These are phyloP conservation scores for Plenodomus lindquistii DNA, from an alignment of 2,329 filamentous ascomycete genomes.

Conservation along the genomic window DNA sequence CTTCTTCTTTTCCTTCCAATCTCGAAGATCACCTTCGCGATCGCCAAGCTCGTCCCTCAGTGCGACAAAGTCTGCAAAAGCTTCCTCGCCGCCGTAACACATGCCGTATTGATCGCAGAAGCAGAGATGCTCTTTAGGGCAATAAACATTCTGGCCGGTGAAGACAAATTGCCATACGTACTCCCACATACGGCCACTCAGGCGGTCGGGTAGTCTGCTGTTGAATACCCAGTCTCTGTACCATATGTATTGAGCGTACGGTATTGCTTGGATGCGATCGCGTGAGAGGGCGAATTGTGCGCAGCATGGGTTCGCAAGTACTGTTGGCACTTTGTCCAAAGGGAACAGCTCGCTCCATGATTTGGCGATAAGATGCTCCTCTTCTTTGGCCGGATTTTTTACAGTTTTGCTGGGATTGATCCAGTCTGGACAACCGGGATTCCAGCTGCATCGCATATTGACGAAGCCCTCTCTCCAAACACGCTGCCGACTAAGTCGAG, in stretches of 20 bases:
- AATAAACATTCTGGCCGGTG: slow-evolving; percentile 54
- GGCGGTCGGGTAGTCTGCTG: slow-evolving; percentile 59
- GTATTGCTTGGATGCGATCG: slow-evolving; percentile 59
- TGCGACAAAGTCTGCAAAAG: slow-evolving; percentile 55
- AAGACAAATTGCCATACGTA: slow-evolving; percentile 69
- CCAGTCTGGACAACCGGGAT: slow-evolving; percentile 60
- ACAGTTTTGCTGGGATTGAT: slow-evolving; percentile 53
- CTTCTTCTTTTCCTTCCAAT: slow-evolving; percentile 44
- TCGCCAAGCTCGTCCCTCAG: slow-evolving; percentile 49
- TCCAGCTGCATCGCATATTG: slow-evolving; percentile 60
- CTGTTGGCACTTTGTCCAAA: slow-evolving; percentile 50
- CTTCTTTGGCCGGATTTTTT: slow-evolving; percentile 46
- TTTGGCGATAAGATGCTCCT: slow-evolving; percentile 50
- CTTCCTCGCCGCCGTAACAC: slow-evolving; percentile 59
- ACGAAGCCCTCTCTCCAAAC: slow-evolving; percentile 57
- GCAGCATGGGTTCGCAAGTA: slow-evolving; percentile 65
- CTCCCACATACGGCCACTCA: slow-evolving; percentile 65
- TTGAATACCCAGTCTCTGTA: slow-evolving; percentile 64
- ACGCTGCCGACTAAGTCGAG: slow-evolving; percentile 49
- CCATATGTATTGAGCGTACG: slow-evolving; percentile 58
- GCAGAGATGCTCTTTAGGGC: slow-evolving; percentile 60
- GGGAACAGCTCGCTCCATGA: slow-evolving; percentile 55
- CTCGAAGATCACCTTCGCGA: slow-evolving; percentile 46
- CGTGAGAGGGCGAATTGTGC: slow-evolving; percentile 65
- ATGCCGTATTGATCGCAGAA: slow-evolving; percentile 67